These are phyloP conservation scores for Dichomitus squalens DNA, from an alignment of 1,284 basidiomycete genomes.

Conservation along the genomic window DNA sequence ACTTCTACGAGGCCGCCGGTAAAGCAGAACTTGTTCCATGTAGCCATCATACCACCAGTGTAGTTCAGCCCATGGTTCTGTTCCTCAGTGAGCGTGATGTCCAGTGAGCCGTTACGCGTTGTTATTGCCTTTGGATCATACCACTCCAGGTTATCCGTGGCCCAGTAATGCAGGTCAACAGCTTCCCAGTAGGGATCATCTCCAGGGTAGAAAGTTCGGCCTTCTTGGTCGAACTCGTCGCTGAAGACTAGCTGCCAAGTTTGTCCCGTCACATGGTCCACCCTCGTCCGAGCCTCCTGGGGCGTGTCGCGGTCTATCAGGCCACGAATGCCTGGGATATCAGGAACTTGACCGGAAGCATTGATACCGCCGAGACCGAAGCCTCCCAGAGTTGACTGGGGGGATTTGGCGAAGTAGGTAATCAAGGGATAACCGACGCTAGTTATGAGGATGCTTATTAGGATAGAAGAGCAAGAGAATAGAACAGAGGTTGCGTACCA, in stretches of 20 bases:
- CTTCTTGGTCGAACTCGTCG: too few relatives aligned
- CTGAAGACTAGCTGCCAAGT: too few relatives aligned
- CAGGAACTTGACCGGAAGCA: slow-evolving; percentile 72
- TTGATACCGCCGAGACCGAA: slow-evolving; percentile 84
- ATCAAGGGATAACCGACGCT: background rate
- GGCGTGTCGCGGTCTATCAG: too few relatives aligned
- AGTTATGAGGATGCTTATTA: background rate
- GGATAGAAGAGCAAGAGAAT: background rate
- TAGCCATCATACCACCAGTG: slow-evolving; percentile 67
- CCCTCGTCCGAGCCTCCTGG: slow-evolving; percentile 54
- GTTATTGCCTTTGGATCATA: too few relatives aligned
- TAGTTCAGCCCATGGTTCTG: slow-evolving; percentile 76
- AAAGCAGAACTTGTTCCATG: slow-evolving; percentile 95
- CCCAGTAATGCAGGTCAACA: too few relatives aligned
- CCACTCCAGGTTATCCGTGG: too few relatives aligned
- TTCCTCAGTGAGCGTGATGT: slow-evolving; percentile 74
- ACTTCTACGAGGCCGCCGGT: slow-evolving; percentile 79
- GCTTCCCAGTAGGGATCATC: too few relatives aligned
- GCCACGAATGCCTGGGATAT: too few relatives aligned
- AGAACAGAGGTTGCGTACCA: slow-evolving; percentile 55
- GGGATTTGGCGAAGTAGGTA: background rate
- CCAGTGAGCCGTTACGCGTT: too few relatives aligned
- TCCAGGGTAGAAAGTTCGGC: too few relatives aligned
- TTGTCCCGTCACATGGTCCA: slow-evolving; percentile 52
- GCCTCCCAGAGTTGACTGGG: slow-evolving; percentile 57